Conservation (phyloP, 257 asterid genomes). For the Cordia subcordata region DNA sequence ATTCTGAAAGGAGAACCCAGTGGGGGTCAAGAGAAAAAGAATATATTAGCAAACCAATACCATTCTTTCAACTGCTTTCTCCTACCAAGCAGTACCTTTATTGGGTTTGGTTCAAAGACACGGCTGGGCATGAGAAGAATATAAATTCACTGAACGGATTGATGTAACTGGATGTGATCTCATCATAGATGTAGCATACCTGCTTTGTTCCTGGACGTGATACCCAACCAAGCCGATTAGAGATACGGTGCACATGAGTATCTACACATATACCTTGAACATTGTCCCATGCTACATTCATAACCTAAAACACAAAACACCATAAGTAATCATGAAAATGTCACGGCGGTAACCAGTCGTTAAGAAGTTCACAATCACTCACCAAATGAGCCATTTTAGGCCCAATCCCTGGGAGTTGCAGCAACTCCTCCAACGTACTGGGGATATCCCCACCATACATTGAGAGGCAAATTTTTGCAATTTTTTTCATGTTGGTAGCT, state of each 20-base stretch:
- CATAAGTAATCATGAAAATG: not conserved
- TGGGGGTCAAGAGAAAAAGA: not conserved
- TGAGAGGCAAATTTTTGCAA: constrained; percentile 69
- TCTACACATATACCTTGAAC: constrained; percentile 99
- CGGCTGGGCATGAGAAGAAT: not conserved
- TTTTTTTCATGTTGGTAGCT: constrained; percentile 85
- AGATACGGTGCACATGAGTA: constrained; percentile 95
- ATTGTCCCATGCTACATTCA: constrained; percentile 93
- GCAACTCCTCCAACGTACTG: constrained; percentile 73
- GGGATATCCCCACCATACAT: constrained; percentile 87
- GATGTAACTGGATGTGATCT: not conserved
- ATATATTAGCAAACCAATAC: not conserved
- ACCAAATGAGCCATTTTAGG: constrained; percentile 99
- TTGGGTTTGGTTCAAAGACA: not conserved
- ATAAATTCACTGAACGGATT: not conserved
- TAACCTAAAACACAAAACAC: constrained; percentile 43
- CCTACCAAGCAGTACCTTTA: not conserved
- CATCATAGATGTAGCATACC: constrained; percentile 27
- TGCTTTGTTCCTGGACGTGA: constrained; percentile 75
- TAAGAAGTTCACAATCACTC: constrained; percentile 14
- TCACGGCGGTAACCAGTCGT: constrained; percentile 2
- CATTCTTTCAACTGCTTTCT: not conserved
- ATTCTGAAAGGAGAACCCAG: constrained; percentile 34
- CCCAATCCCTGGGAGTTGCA: constrained; percentile 92
- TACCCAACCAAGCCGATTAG: constrained; percentile 96